Base-by-base conservation (phyloP, 139 green algal species). In the Klebsormidium nitens region DNA sequence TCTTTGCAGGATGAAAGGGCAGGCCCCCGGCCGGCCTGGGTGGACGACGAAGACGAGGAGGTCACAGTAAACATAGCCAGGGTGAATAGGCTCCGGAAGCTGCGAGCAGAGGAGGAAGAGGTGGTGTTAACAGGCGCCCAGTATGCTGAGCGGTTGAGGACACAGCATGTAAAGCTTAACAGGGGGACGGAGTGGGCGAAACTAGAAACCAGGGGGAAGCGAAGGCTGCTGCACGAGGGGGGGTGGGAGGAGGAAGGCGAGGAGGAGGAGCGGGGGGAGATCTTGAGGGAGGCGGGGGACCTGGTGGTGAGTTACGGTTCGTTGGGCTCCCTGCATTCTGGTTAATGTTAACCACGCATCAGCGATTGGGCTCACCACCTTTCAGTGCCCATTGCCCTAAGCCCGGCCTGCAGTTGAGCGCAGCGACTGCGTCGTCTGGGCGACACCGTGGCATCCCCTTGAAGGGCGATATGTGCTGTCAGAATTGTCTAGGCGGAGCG, bases 161-260 rank as follows among this genome's bases (percentile, higher is more conserved):
- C 29, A 17, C 66, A 80, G 55, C 64, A 78, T 47, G 70, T 28
- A 31, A 74, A 42, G 50, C 47, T 77, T 29, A 69, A 77, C 57
- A 35, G 48, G 19, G 62, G 70, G 19, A 67, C 64, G 47, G 42
- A 34, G n/a, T 76, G 69, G 69, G 69, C 69, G 14, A 62, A 76
- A 38, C 39, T 65, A 44, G 49, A 5, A 65, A 71, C 5, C 8
- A 36, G 50, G 56, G 57, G 50, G 52, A 29, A 23, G 36, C 1
- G 8, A 6, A 34, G 19, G 31, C 28, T 29, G 4, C n/a, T 29
- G 61, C 31, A 60, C 35, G 47, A 68, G 32, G 38, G 58, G 36
- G 29, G 67, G 11, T 59, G n/a, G 14, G 61, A 61, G 31, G 58
- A 55, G 40, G 52, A 65, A 14, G 47, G 0, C 1, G 64, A 72